Base-by-base conservation (phyloP, 176 grass and related monocot genomes). In the Aegilops tauschii region DNA sequence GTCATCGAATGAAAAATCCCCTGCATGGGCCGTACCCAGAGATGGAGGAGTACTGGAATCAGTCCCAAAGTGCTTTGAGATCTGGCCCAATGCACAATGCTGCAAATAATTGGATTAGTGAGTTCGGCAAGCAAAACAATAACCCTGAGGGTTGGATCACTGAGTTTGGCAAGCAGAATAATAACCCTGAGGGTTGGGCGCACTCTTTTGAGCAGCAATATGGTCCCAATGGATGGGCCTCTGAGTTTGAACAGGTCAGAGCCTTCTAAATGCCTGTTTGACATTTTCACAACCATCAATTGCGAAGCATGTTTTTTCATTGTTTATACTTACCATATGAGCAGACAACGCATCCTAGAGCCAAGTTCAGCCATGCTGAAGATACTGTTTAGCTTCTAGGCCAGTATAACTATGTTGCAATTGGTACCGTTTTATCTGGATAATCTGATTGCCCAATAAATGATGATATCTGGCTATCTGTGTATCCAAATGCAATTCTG, bases 1-100 rank as follows among this genome's bases (percentile, higher is more conserved):
- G 83, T 50, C 59, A 92, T 69, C 65, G 73, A 69, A 94, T 94
- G 72, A 93, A 64, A 84, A 91, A 92, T 20, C 94, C 97, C 35
- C 79, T 96, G 63, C 92, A 83, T 42, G 94, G 97, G 73, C 85
- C 83, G 56, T 92, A 90, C 77, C 83, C 89, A 80, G 94, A 99
- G 81, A 78, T 99, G 89, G 89, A 99, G 89, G 82, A 94, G 88
- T 96, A 99, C 70, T 99, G 97, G 97, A 99, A 91, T 68, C 94
- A 99, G 62, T 94, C 97, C 29, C 94, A 99, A 93, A 88, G 80
- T 65, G 80, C 79, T 68, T 39, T 92, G 73, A 94, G 80, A 65
- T 81, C 90, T 72, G 86, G 68, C 56, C 85, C 89, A 67, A 96
- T 99, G 87, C 90, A 89, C 83, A 92, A 93, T 92, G 76, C 86